Base-by-base conservation (phyloP, 2,329 filamentous ascomycete species). In the Venturia aucupariae region DNA sequence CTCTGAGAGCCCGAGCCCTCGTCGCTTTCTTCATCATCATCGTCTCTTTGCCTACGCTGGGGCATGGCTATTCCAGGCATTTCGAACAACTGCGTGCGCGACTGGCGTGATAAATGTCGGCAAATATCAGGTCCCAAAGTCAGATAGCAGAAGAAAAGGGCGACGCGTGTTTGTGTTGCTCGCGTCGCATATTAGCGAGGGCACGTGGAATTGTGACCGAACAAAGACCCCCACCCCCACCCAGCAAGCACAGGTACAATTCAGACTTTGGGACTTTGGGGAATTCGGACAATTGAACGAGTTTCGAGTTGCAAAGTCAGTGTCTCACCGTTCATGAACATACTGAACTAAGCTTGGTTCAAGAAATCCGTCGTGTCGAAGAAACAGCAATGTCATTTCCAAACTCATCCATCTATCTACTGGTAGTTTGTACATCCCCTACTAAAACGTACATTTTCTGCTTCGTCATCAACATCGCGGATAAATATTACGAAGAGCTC, bases 1-100 rank as follows among this genome's bases (percentile, higher is more conserved):
- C 35, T 41, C 42, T 61, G 51, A 17, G 63, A 61, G 55, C 63
- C 51, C 30, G 63, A 61, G 55, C 63, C 51, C 30, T 55, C 19
- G 15, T 55, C 27, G 17, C 51, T 44, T 32, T 60, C 35, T 24
- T 63, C 62, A 27, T 41, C 35, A 4, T 57, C 48, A 6, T 41
- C 48, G 7, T 39, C 22, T 38, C 51, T 39, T 6, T 17, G 39
- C 19, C 62, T 8, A 8, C 62, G 62, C 46, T 60, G 51, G 24
- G 62, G 62, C 41, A 38, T 24, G 4, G 15, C 24, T 27, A 60
- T 55, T 35, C 46, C 46, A 30, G 62, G 62, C 62, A 64, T 64
- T 3, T n/a, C 38, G 22, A 7, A 54, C 42, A 24, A 42, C 5
- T 13, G 22, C 1, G n/a, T 17, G 11, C 11, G 59, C 15, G 13